Percentiles rank a stretch among this genome's conserved stretches.
Evolutionary conservation across 495 filamentous ascomycete species (phyloP).

Genomic region (Daldinia childiae): DNA sequence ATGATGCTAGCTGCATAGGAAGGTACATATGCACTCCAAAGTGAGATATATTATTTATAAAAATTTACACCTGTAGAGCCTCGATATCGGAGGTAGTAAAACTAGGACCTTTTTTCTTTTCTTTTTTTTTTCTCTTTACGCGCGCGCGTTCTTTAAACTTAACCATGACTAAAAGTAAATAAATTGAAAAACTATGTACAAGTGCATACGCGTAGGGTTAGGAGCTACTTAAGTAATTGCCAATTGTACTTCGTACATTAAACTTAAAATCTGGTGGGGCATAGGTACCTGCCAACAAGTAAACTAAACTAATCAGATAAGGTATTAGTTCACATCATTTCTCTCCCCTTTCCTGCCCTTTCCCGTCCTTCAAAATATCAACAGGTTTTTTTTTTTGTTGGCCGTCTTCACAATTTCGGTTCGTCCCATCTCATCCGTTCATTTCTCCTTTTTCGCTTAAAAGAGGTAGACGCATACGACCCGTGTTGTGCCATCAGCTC

Average conservation of each 20-base stretch:
- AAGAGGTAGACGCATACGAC: slow-evolving; percentile 7
- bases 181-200: not conserved
- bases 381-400: slow-evolving; percentile 40
- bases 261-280: slow-evolving; percentile 6
- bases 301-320: not conserved
- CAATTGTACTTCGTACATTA: not conserved
- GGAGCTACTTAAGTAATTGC: not conserved
- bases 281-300: slow-evolving; percentile 2
- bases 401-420: slow-evolving; percentile 19
- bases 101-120: no score
- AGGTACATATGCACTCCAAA: no score
- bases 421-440: slow-evolving; percentile 9
- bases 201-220: not conserved
- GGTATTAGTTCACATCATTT: slow-evolving; percentile 4
- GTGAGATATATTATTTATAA: not conserved
- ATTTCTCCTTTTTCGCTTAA: slow-evolving; percentile 5
- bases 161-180: not conserved
- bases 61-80: not conserved
- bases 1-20: no score
- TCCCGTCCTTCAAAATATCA: slow-evolving; percentile 8
- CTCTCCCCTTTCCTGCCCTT: slow-evolving; percentile 1
- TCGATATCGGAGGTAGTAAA: not conserved
- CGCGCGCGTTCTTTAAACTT: not conserved
- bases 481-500: slow-evolving; percentile 12
- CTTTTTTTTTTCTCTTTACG: not conserved